Base-by-base conservation (phyloP, 768 basidiomycete genomes). In the Leccinellum rugosiceps region DNA sequence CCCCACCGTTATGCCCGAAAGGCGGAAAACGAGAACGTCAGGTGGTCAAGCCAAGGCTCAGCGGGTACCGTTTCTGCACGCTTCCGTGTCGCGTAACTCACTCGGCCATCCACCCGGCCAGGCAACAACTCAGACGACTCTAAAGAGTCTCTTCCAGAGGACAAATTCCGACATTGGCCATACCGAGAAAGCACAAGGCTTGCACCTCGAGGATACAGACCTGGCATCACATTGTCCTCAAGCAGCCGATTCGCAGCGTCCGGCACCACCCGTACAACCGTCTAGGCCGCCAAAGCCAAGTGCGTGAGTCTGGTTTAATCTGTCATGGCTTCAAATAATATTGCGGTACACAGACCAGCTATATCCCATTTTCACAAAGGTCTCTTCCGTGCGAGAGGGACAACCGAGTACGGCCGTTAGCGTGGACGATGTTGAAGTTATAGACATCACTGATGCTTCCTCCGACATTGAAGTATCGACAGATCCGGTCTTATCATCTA, bases 331-430 rank as follows among this genome's bases (percentile, higher is more conserved):
- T 23, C 30, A 50, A 46, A 51, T 43, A 35, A 46, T 26, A 49
- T 53, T 34, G 35, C n/a, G n/a, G 44, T 30, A n/a, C 45, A 26
- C 46, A 72, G 70, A 41, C 14, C 65, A 38, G 15, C 56, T 72
- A 26, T 73, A 56, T 45, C 66, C 70, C 15, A 70, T 72, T 31
- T 72, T 70, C 48, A 58, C 62, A 9, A 65, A 50, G 47, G 43
- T 23, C 11, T 28, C 53, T 34, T 31, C 63, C 9, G 43, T 46
- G 48, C 55, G 28, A 15, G 49, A 50, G 58, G 55, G 35, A 34
- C 48, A 38, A n/a, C 47, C n/a, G 26, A 48, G 52, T 10, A 46
- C 52, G 8, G 51, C 56, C 31, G 49, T 57, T n/a, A 23, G 38
- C 47, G 57, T 63, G 55, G 68, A 70, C 25, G 53, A 58, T 51